phyloP scores from a whole-genome alignment of 768 basidiomycete species.

The Suillus americanus region DNA sequence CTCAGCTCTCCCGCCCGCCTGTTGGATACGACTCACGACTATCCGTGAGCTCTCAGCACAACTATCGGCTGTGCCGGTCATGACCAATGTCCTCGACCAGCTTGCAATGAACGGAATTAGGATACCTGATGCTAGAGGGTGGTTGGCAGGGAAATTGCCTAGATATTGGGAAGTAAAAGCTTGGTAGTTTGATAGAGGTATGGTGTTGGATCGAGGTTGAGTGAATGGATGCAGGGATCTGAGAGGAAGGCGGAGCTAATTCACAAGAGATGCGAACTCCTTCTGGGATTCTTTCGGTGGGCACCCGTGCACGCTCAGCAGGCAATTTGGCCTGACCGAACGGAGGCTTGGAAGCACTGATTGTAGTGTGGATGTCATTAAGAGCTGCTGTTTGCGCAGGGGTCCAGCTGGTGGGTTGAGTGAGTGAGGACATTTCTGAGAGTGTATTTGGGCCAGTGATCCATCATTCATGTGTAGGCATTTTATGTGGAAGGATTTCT shows the following conservation, averaged over 20 bases:
- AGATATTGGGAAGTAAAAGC: too few species aligned
- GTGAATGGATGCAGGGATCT: neutral
- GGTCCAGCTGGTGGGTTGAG: neutral
- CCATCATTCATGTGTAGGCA: neutral
- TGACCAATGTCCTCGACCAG: too few species aligned
- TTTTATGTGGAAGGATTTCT: neutral
- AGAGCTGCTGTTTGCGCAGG: neutral
- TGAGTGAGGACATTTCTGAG: neutral
- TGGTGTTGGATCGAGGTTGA: slow-evolving; percentile 3
- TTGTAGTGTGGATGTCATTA: neutral
- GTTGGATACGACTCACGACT: too few species aligned
- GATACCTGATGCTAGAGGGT: too few species aligned
- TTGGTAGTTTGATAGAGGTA: too few species aligned
- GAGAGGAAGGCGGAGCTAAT: neutral
- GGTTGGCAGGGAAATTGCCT: too few species aligned
- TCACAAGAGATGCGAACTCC: neutral
- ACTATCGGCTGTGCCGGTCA: too few species aligned
- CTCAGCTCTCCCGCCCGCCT: too few species aligned
- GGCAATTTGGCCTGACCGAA: neutral
- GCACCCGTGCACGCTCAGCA: neutral
- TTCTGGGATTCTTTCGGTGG: neutral
- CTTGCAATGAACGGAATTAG: too few species aligned
- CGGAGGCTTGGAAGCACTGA: neutral
- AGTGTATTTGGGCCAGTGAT: neutral
- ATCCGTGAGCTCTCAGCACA: too few species aligned